Percentiles rank a stretch among this genome's conserved stretches.
phyloP scores from a whole-genome alignment of 108 stramenopile species.

The Chaetoceros tenuissimus region DNA sequence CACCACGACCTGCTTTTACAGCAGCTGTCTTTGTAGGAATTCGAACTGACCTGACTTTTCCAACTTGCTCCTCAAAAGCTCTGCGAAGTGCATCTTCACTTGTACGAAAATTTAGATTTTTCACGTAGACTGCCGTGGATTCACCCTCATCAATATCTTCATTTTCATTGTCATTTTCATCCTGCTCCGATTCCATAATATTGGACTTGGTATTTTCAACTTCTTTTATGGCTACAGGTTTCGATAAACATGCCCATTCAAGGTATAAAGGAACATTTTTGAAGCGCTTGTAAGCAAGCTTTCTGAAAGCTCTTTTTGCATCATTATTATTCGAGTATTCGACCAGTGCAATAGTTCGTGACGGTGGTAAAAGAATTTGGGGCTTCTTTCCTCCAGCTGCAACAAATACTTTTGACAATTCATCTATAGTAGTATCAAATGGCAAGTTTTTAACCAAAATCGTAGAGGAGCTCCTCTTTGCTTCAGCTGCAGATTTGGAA shows the following conservation, averaged over 20 bases:
- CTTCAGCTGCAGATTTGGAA: slow-evolving; percentile 1
- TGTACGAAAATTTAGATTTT: slow-evolving; percentile 93
- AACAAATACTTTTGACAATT: slow-evolving; percentile 84
- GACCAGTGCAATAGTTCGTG: slow-evolving; percentile 84
- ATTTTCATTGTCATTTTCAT: slow-evolving; percentile 24
- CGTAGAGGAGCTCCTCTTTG: slow-evolving; percentile 67
- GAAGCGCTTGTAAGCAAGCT: slow-evolving; percentile 90
- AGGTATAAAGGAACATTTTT: slow-evolving; percentile 94
- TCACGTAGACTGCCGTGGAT: slow-evolving; percentile 83
- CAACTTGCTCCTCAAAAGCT: slow-evolving; percentile 50
- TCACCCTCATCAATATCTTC: slow-evolving; percentile 24
- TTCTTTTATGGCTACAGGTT: background rate
- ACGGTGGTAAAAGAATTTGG: slow-evolving; percentile 81
- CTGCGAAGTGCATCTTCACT: slow-evolving; percentile 58
- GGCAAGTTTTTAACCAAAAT: slow-evolving; percentile 98
- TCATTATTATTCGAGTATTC: slow-evolving; percentile 81
- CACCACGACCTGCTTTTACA: slow-evolving; percentile 17
- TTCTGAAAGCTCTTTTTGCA: slow-evolving; percentile 87
- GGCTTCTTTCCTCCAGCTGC: slow-evolving; percentile 54
- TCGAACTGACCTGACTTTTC: slow-evolving; percentile 54
- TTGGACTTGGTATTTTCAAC: slow-evolving; percentile 3
- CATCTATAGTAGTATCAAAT: slow-evolving; percentile 69
- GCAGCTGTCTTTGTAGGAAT: slow-evolving; percentile 85
- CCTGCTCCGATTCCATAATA: slow-evolving; percentile 12
- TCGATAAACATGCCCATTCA: slow-evolving; percentile 90